These are phyloP conservation scores for Bolboschoenoplectus hybrid DNA, from an alignment of 202 grass and related monocot genomes.

Conservation along the genomic window DNA sequence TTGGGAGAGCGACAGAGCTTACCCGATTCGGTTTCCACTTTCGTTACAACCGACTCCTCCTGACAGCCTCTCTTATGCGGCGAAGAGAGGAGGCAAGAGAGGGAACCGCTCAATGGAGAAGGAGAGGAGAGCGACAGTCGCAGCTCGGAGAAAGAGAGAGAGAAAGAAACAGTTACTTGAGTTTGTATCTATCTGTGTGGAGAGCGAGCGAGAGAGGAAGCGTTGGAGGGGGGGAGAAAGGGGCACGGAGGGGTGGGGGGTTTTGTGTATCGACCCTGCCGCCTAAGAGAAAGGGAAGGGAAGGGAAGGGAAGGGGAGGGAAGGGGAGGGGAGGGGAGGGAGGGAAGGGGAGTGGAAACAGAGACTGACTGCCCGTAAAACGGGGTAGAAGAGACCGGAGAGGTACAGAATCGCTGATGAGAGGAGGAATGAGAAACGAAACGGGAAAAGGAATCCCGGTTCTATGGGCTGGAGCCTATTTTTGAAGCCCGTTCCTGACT, in stretches of 20 bases:
- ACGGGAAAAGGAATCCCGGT: neutral
- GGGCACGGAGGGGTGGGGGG: neutral
- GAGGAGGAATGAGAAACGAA: neutral
- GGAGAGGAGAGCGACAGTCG: neutral
- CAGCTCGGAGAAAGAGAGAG: neutral
- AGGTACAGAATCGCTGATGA: neutral
- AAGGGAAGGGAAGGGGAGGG: neutral
- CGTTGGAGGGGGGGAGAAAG: neutral
- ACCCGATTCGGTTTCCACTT: conserved; percentile 12
- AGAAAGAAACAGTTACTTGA: neutral
- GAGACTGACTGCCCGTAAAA: neutral
- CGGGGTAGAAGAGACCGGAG: neutral
- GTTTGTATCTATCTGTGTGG: conserved; percentile 27
- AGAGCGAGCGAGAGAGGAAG: neutral
- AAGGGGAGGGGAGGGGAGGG: conserved; percentile 10
- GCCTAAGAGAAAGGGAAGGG: neutral
- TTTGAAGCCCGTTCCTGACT: neutral
- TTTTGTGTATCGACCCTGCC: neutral
- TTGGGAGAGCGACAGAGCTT: neutral
- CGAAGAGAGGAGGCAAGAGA: conserved; percentile 16
- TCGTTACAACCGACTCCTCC: neutral
- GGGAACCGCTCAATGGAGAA: conserved; percentile 2
- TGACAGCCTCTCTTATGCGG: conserved; percentile 34
- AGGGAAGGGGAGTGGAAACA: conserved; percentile 11
- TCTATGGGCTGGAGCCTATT: neutral